Evolutionary conservation across 495 filamentous ascomycete species (phyloP), one percentile per base, ranked within the genome.

Genomic region (Podospora bellae-mahoneyi): DNA sequence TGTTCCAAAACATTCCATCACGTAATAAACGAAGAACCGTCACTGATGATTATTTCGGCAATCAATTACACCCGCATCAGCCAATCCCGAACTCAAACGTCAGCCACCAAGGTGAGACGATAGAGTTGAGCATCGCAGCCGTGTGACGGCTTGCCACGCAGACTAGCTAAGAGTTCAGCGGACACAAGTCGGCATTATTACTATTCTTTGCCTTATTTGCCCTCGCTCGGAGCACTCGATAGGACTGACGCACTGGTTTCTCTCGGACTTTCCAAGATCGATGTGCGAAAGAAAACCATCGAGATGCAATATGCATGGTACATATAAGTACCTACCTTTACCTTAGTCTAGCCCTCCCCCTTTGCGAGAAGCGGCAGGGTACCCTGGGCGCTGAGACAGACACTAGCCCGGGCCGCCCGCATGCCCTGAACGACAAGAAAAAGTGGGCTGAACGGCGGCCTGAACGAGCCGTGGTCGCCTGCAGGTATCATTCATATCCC

Each of bases 61-160:
- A 64, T 53, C 61, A 63, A 39, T 63, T 10, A 16, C 66, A 34
- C 7, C 48, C 59, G 18, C 58, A 32, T 57, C 65, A 53, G 26
- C 67, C 62, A 64, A 68, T 65, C 67, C 62, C 44, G n/a, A 56
- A 3, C n/a, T 27, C 26, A 10, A 23, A 34, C 39, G 32, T 23
- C 32, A 64, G 62, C 54, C 62, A 32, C 62, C 61, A 34, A 58
- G 32, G 53, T 65, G 63, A 66, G 53, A 66, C 67, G 57, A 34
- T 64, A 57, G 64, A 68, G 54, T 59, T 59, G 54, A 55, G 57
- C 64, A 64, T 72, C 66, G 70, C 66, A 66, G 66, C 55, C 54
- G 57, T 66, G 68, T 72, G 67, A 67, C 61, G 64, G 66, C 55
- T 28, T 53, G 34, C 26, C 13, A 48, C 39, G 39, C 39, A 48